Conservation (phyloP, 2,329 filamentous ascomycete species). For the Penicillium paneum region DNA sequence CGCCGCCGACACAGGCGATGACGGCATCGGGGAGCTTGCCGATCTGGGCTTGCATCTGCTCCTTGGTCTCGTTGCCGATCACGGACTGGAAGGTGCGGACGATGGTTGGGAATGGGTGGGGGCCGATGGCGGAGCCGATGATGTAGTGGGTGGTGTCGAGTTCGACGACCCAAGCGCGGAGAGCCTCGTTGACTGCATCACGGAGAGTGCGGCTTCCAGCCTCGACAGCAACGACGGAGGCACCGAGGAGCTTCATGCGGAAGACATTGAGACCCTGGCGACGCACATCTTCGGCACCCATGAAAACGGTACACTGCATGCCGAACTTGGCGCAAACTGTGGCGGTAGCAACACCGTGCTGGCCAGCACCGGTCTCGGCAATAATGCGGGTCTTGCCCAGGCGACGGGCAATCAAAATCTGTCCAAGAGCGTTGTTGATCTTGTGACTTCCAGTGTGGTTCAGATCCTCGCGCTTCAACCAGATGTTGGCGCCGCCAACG, state of each 20-base stretch:
- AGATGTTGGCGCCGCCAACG: conserved; percentile 91
- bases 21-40: conserved; percentile 93
- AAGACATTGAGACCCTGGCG: conserved; percentile 97
- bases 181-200: conserved; percentile 90
- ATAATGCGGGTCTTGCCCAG: conserved; percentile 97
- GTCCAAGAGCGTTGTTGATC: conserved; percentile 97
- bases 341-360: conserved; percentile 95
- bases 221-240: conserved; percentile 88
- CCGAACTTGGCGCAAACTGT: conserved; percentile 98
- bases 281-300: conserved; percentile 96
- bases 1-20: conserved; percentile 93
- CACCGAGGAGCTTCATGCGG: conserved; percentile 93
- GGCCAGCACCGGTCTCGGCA: conserved; percentile 93
- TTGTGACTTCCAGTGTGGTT: conserved; percentile 99
- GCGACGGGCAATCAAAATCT: conserved; percentile 79
- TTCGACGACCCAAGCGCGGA: conserved; percentile 89
- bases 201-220: conserved; percentile 79
- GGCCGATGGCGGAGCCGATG: conserved; percentile 94
- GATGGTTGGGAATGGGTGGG: conserved; percentile 96
- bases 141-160: conserved; percentile 97
- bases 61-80: conserved; percentile 91
- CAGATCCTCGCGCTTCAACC: conserved; percentile 94
- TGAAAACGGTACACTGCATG: conserved; percentile 97
- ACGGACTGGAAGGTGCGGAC: conserved; percentile 97
- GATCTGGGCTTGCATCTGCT: conserved; percentile 78